A percentile compares a stretch with the other conserved stretches of the same genome.
Conservation (phyloP, 1,139 yeast genomes). For the Wickerhamomyces sp. region DNA sequence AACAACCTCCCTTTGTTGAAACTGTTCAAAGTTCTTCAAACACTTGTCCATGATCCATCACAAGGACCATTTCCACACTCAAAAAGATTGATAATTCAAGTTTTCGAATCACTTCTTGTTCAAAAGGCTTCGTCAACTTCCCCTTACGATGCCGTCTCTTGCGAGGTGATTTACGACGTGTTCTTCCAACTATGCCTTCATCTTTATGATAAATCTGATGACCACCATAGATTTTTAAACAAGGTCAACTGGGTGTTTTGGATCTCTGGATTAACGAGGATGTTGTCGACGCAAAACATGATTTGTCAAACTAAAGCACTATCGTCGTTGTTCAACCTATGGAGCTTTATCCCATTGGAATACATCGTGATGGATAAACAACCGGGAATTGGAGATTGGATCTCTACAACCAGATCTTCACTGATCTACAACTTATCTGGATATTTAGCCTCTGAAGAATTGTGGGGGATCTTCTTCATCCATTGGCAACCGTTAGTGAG, state of each 20-base stretch:
- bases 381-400: slow-evolving; percentile 11
- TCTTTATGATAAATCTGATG: slow-evolving; percentile 7
- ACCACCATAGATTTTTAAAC: slow-evolving; percentile 5
- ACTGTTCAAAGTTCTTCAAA: slow-evolving; percentile 28
- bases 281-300: slow-evolving; percentile 59
- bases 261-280: slow-evolving; percentile 54
- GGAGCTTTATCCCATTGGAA: slow-evolving; percentile 63
- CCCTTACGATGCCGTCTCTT: slow-evolving; percentile 35
- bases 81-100: slow-evolving; percentile 2
- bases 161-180: slow-evolving; percentile 43
- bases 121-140: slow-evolving; percentile 30
- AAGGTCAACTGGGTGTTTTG: slow-evolving; percentile 71
- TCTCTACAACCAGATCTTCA: slow-evolving; percentile 9
- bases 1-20: slow-evolving; percentile 28
- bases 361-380: slow-evolving; percentile 7
- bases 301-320: slow-evolving; percentile 59
- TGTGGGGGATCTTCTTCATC: slow-evolving; percentile 49
- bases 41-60: slow-evolving; percentile 25
- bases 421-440: slow-evolving; percentile 12
- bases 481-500: slow-evolving; percentile 82
- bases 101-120: slow-evolving; percentile 31
- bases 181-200: slow-evolving; percentile 14
- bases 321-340: slow-evolving; percentile 64
- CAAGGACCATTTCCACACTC: slow-evolving; percentile 4
- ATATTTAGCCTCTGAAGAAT: slow-evolving; percentile 31